Evolutionary conservation across 2,329 filamentous ascomycete species (phyloP).

Genomic region (Cladorrhinum sp.): DNA sequence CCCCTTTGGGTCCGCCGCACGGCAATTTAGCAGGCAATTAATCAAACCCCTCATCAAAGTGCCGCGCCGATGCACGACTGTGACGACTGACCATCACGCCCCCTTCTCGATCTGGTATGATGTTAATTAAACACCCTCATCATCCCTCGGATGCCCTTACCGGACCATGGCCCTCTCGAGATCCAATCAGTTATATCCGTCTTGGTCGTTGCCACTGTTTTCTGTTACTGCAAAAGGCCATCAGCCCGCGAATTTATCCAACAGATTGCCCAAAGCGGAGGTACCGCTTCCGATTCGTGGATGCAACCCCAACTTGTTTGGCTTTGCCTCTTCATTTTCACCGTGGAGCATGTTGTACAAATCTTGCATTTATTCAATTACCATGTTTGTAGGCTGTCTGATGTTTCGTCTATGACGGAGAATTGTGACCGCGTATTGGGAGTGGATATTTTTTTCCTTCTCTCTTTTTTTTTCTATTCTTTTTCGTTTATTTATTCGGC

Average conservation of each 20-base stretch:
- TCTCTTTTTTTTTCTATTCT: too few relatives aligned
- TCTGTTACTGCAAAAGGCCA: neutral
- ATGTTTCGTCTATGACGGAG: too few relatives aligned
- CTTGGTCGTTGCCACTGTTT: neutral
- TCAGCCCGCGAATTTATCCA: constrained; percentile 17
- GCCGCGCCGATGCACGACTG: constrained; percentile 14
- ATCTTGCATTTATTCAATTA: too few relatives aligned
- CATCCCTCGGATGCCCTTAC: constrained; percentile 14
- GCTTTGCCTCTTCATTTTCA: too few relatives aligned
- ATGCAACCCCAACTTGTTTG: too few relatives aligned
- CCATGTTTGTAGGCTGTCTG: neutral
- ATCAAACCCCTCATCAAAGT: constrained; percentile 21
- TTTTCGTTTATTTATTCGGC: too few relatives aligned
- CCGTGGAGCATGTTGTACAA: too few relatives aligned
- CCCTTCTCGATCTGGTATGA: constrained; percentile 9
- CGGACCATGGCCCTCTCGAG: constrained; percentile 7
- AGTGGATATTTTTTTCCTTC: neutral
- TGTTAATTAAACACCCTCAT: constrained; percentile 8
- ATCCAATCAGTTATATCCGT: neutral
- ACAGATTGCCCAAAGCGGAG: constrained; percentile 22
- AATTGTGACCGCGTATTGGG: neutral
- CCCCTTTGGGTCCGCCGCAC: neutral
- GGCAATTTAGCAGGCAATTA: constrained; percentile 18
- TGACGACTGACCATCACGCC: too few relatives aligned
- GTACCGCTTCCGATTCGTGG: constrained; percentile 21